phyloP scores from a whole-genome alignment of 1,284 basidiomycete species.

The Puccinia horiana region DNA sequence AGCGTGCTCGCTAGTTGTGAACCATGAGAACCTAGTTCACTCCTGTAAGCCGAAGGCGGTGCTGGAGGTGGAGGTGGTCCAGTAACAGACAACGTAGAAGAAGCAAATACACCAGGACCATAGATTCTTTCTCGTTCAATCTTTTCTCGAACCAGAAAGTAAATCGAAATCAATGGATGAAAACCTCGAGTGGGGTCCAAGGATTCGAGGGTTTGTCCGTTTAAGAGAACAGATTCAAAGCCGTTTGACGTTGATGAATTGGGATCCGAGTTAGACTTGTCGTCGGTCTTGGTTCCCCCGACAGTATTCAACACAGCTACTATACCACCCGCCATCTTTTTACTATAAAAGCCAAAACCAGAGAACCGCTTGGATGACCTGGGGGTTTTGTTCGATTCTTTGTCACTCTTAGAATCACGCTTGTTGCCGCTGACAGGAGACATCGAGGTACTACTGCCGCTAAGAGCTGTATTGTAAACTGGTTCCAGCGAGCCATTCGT shows the following conservation, averaged over 20 bases:
- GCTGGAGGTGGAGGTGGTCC: conserved; percentile 56
- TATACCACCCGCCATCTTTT: conserved; percentile 67
- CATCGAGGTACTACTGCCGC: conserved; percentile 51
- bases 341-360: conserved; percentile 90
- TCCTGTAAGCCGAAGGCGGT: conserved; percentile 53
- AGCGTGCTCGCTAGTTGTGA: neutral
- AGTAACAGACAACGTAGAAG: conserved; percentile 70
- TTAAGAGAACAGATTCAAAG: conserved; percentile 46
- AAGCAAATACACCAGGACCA: conserved; percentile 89
- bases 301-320: conserved; percentile 54
- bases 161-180: conserved; percentile 93
- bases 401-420: conserved; percentile 30
- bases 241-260: conserved; percentile 35
- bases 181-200: conserved; percentile 86
- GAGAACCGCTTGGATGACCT: conserved; percentile 68
- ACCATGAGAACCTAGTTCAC: conserved; percentile 23
- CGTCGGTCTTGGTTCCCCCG: conserved; percentile 55
- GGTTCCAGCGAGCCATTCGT: conserved; percentile 54
- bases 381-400: conserved; percentile 52
- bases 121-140: conserved; percentile 89
- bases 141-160: conserved; percentile 92
- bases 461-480: conserved; percentile 46
- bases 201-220: conserved; percentile 45
- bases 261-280: conserved; percentile 51
- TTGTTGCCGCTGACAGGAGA: conserved; percentile 28